These are phyloP conservation scores for Leccinum pachyderme DNA, from an alignment of 1,284 basidiomycete species.

Conservation along the genomic window DNA sequence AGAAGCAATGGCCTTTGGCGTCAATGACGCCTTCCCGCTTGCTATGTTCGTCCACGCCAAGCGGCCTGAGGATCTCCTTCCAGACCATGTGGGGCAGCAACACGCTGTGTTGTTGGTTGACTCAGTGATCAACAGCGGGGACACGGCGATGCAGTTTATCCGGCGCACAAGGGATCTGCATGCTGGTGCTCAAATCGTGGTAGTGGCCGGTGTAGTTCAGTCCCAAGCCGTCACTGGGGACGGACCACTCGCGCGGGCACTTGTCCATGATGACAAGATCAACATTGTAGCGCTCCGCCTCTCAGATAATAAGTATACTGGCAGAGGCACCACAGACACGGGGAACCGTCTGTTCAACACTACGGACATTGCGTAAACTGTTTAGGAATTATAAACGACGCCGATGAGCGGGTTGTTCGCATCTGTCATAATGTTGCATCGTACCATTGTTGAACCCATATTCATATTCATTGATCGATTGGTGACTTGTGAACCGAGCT, in stretches of 20 bases:
- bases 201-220: slow-evolving; percentile 11
- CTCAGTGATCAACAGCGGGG: slow-evolving; percentile 10
- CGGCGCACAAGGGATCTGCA: slow-evolving; percentile 6
- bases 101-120: slow-evolving; percentile 11
- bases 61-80: slow-evolving; percentile 10
- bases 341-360: slow-evolving; percentile 13
- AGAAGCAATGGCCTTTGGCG: slow-evolving; percentile 8
- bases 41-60: slow-evolving; percentile 11
- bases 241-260: slow-evolving; percentile 10
- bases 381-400: slow-evolving; percentile 2
- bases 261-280: slow-evolving; percentile 9
- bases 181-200: slow-evolving; percentile 12
- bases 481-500: too few relatives aligned
- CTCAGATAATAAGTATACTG: slow-evolving; percentile 12
- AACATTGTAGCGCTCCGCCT: slow-evolving; percentile 10
- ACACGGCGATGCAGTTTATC: slow-evolving; percentile 11
- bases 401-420: too few relatives aligned
- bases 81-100: slow-evolving; percentile 8
- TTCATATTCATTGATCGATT: too few relatives aligned
- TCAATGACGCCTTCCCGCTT: slow-evolving; percentile 12
- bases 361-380: slow-evolving; percentile 8
- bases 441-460: too few relatives aligned
- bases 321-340: slow-evolving; percentile 12
- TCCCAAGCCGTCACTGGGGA: slow-evolving; percentile 12
- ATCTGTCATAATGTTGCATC: too few relatives aligned